These are phyloP conservation scores for Smittium culicis DNA, from an alignment of 371 early-diverging fungal genomes.

Conservation along the genomic window DNA sequence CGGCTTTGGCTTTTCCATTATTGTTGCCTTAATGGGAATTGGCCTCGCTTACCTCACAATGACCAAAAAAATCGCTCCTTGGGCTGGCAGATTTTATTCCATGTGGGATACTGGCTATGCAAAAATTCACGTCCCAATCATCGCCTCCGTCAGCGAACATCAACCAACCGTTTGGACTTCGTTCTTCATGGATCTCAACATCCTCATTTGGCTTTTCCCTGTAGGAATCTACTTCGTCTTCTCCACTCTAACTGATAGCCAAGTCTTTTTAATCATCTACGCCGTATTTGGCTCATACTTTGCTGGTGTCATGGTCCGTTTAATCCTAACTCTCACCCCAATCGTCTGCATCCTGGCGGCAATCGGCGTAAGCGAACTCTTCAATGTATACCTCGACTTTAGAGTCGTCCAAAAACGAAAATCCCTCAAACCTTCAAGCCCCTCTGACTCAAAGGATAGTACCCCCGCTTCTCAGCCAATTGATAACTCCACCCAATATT, in stretches of 20 bases:
- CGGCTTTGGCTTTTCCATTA: slow-evolving; percentile 34
- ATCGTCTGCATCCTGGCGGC: slow-evolving; percentile 90
- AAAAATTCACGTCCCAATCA: slow-evolving; percentile 95
- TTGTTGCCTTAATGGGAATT: slow-evolving; percentile 44
- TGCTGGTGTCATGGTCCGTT: slow-evolving; percentile 98
- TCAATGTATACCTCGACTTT: slow-evolving; percentile 41
- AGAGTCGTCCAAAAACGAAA: neutral
- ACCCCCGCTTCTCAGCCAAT: slow-evolving; percentile 1
- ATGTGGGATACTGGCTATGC: slow-evolving; percentile 98
- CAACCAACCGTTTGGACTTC: slow-evolving; percentile 98
- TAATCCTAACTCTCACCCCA: slow-evolving; percentile 95
- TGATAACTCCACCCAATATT: slow-evolving; percentile 6
- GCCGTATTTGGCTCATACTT: slow-evolving; percentile 91
- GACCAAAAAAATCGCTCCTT: slow-evolving; percentile 86
- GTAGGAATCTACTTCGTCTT: slow-evolving; percentile 95
- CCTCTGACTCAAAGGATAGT: slow-evolving; percentile 10
- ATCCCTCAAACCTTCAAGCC: neutral
- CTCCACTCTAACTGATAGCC: slow-evolving; percentile 78
- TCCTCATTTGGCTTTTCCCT: slow-evolving; percentile 87
- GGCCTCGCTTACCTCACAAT: slow-evolving; percentile 53
- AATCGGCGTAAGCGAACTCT: slow-evolving; percentile 69
- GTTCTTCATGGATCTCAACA: slow-evolving; percentile 94
- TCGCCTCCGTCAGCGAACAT: slow-evolving; percentile 98
- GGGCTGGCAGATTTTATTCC: slow-evolving; percentile 97
- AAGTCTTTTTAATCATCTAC: slow-evolving; percentile 93